phyloP scores from a whole-genome alignment of 805 yeast species.

The Teunomyces cretensis region DNA sequence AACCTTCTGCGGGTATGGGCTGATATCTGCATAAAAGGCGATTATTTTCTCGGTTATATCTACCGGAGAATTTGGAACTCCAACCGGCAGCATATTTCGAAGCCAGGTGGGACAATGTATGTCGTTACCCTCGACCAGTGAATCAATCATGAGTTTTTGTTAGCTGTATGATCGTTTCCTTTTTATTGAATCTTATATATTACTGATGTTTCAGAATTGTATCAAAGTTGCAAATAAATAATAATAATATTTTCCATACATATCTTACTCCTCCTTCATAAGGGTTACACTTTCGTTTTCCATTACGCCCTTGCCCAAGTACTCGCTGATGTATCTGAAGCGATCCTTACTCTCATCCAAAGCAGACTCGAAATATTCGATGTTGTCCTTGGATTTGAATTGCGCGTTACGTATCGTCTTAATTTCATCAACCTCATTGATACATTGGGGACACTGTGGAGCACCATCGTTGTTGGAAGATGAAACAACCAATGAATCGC shows the following conservation, averaged over 20 bases:
- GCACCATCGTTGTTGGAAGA: constrained; percentile 3
- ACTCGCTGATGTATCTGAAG: constrained; percentile 75
- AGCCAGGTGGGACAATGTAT: constrained; percentile 1
- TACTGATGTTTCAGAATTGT: not conserved
- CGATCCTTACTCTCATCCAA: constrained; percentile 57
- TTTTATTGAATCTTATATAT: constrained; percentile 1
- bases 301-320: constrained; percentile 86
- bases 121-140: not conserved
- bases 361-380: constrained; percentile 60
- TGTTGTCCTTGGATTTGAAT: constrained; percentile 57
- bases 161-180: too few species aligned
- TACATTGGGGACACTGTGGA: constrained; percentile 69
- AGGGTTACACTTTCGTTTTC: constrained; percentile 35
- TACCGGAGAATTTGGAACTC: not conserved
- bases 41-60: constrained; percentile 1
- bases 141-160: constrained; percentile 1
- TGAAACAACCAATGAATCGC: constrained; percentile 37
- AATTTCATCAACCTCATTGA: constrained; percentile 67
- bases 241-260: not conserved
- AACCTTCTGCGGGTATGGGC: not conserved
- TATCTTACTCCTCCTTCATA: not conserved
- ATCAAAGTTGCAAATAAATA: constrained; percentile 1
- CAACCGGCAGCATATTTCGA: not conserved
- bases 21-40: not conserved
- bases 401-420: constrained; percentile 59